These are phyloP conservation scores for Xylariaceae sp. DNA, from an alignment of 2,329 filamentous ascomycete genomes.

Conservation along the genomic window DNA sequence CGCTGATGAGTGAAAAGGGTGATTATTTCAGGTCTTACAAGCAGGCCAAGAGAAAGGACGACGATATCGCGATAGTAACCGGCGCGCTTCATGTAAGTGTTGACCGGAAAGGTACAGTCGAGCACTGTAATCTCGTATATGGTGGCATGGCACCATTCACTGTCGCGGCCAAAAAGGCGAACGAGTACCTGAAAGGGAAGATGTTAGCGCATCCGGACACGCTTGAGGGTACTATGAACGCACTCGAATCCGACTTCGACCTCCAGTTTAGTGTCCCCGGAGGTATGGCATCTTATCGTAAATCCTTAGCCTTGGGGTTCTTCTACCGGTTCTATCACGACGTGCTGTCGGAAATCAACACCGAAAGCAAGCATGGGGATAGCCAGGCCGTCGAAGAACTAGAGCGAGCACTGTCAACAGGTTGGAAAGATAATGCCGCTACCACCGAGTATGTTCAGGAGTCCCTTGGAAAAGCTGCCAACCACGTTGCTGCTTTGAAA, in stretches of 20 bases:
- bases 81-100: slow-evolving; percentile 79
- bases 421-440: slow-evolving; percentile 77
- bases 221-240: slow-evolving; percentile 87
- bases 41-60: slow-evolving; percentile 95
- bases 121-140: slow-evolving; percentile 82
- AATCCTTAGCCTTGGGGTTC: slow-evolving; percentile 88
- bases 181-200: slow-evolving; percentile 77
- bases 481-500: slow-evolving; percentile 89
- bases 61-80: slow-evolving; percentile 98
- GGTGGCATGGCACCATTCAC: slow-evolving; percentile 96
- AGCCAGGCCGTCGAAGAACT: slow-evolving; percentile 82
- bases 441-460: slow-evolving; percentile 81
- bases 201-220: slow-evolving; percentile 81
- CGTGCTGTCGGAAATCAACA: slow-evolving; percentile 69
- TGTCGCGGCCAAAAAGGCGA: slow-evolving; percentile 81
- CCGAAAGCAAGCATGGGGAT: slow-evolving; percentile 60
- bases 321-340: slow-evolving; percentile 99
- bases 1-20: slow-evolving; percentile 73
- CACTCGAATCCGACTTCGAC: slow-evolving; percentile 88
- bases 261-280: slow-evolving; percentile 90
- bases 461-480: slow-evolving; percentile 83
- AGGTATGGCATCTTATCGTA: slow-evolving; percentile 96
- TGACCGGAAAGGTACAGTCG: slow-evolving; percentile 71
- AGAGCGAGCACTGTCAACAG: slow-evolving; percentile 81
- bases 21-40: slow-evolving; percentile 93